These are phyloP conservation scores for Phytophthora pisi DNA, from an alignment of 352 stramenopile genomes.

Conservation along the genomic window DNA sequence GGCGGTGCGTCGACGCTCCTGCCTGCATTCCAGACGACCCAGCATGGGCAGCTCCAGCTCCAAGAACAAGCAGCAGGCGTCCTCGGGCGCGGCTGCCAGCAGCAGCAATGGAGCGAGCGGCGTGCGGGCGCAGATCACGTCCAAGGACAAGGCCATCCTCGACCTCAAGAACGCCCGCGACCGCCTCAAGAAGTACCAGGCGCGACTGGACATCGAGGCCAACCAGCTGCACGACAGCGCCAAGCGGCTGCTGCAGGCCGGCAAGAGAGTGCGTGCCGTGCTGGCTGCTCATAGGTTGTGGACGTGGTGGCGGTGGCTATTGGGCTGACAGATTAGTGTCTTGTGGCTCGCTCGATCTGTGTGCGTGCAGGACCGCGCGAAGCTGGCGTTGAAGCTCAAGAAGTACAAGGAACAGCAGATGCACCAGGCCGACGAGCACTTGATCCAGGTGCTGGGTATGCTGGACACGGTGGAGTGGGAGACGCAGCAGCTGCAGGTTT, in stretches of 20 bases:
- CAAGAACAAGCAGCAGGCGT: slow-evolving; percentile 51
- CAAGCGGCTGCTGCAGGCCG: slow-evolving; percentile 72
- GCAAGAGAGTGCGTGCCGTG: slow-evolving; percentile 52
- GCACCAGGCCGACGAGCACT: slow-evolving; percentile 81
- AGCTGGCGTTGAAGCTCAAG: slow-evolving; percentile 87
- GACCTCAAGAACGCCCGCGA: slow-evolving; percentile 92
- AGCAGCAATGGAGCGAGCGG: slow-evolving; percentile 14
- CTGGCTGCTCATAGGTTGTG: not conserved
- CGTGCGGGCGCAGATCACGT: slow-evolving; percentile 73
- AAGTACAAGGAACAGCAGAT: slow-evolving; percentile 93
- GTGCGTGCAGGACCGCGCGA: slow-evolving; percentile 71
- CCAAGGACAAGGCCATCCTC: slow-evolving; percentile 88
- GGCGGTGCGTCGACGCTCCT: too few species aligned
- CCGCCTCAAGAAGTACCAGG: slow-evolving; percentile 84
- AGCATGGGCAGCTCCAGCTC: slow-evolving; percentile 62
- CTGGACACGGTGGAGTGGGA: slow-evolving; percentile 91
- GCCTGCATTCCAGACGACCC: slow-evolving; percentile 3
- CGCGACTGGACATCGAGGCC: slow-evolving; percentile 79
- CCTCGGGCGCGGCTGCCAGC: not conserved
- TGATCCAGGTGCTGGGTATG: slow-evolving; percentile 88
- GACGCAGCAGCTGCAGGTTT: slow-evolving; percentile 87
- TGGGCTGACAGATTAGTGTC: too few species aligned
- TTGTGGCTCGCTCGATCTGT: not conserved
- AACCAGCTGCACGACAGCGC: slow-evolving; percentile 82
- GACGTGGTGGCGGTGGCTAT: not conserved